Conservation (phyloP, 2,329 filamentous ascomycete species). For the Beauveria caledonica region DNA sequence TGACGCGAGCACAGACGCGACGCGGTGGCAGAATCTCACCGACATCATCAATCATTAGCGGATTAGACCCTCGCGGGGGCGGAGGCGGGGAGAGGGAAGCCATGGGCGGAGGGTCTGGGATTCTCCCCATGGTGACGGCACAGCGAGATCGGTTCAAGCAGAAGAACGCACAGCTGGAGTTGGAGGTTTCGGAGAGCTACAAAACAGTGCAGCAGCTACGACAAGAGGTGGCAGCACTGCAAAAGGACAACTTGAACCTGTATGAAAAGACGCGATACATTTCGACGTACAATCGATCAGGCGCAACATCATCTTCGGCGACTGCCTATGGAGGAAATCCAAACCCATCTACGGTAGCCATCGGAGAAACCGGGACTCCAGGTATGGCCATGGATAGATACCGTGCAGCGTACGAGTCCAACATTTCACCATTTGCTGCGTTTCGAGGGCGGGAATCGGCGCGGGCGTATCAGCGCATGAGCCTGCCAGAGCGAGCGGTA, state of each 20-base stretch:
- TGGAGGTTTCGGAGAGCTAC: constrained; percentile 79
- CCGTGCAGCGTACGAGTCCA: constrained; percentile 85
- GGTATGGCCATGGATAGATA: constrained; percentile 75
- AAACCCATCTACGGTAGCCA: constrained; percentile 63
- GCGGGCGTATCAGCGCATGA: constrained; percentile 88
- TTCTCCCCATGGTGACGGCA: constrained; percentile 95
- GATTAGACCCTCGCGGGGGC: constrained; percentile 64
- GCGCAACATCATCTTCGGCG: constrained; percentile 49
- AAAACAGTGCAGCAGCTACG: constrained; percentile 75
- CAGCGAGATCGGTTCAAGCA: constrained; percentile 98
- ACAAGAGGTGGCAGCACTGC: constrained; percentile 82
- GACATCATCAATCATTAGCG: constrained; percentile 95
- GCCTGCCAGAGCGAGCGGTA: constrained; percentile 77
- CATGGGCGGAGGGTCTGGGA: constrained; percentile 70
- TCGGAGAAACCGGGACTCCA: constrained; percentile 47
- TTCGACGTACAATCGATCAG: constrained; percentile 78
- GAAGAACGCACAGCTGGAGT: constrained; percentile 83
- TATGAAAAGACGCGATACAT: constrained; percentile 98
- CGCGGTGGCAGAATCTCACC: constrained; percentile 69
- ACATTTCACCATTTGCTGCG: constrained; percentile 89
- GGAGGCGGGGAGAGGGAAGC: constrained; percentile 46
- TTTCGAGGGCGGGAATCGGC: constrained; percentile 91
- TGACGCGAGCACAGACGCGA: constrained; percentile 52
- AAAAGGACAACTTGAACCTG: constrained; percentile 90
- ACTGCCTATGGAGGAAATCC: constrained; percentile 63